Base-by-base conservation (phyloP, 2,329 filamentous ascomycete species). In the Fusarium paranaense region DNA sequence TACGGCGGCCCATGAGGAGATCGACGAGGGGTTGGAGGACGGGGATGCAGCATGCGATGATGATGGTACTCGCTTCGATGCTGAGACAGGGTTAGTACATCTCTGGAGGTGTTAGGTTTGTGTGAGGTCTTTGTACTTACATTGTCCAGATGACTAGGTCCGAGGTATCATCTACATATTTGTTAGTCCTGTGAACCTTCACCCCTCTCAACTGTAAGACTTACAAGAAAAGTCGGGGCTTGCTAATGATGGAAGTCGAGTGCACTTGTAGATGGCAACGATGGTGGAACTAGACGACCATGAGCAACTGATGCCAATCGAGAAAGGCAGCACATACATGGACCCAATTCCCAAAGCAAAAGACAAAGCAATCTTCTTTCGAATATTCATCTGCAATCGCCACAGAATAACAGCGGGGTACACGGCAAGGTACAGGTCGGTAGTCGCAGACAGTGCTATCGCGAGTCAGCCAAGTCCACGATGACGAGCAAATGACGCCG, bases 91-190 rank as follows among this genome's bases (percentile, higher is more conserved):
- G 40, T 61, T 18, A 61, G 58, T 11, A 35, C 58, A 10, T 33
- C 9, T 25, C 14, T 33, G 6, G 14, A 5, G 16, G 18, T 20
- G 22, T 38, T n/a, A 4, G 11, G 45, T 27, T 3, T 25, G 27
- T 13, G 18, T 32, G 60, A 20, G 2, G 1, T 30, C 4, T 16
- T 0, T 11, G 60, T 76, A 69, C 67, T 78, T 80, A 86, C 84
- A 82, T 80, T 7, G 85, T 86, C 85, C 85, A 87, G 32, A 86
- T 81, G 1, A 86, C 80, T 5, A 86, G 77, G n/a, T 85, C 83
- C 0, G 81, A 81, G 5, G 83, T 85, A 22, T 82, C 80, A 14
- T 75, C 73, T 75, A 35, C 0, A 5, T 2, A 7, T 0, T 13
- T 22, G 16, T 72, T 13, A 72, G 35, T 1, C 14, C 14, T 3